A percentile compares a stretch with the other conserved stretches of the same genome.
Evolutionary conservation across 2,329 filamentous ascomycete genomes (phyloP).

Genomic region (Graphiopsis chlorocephala): DNA sequence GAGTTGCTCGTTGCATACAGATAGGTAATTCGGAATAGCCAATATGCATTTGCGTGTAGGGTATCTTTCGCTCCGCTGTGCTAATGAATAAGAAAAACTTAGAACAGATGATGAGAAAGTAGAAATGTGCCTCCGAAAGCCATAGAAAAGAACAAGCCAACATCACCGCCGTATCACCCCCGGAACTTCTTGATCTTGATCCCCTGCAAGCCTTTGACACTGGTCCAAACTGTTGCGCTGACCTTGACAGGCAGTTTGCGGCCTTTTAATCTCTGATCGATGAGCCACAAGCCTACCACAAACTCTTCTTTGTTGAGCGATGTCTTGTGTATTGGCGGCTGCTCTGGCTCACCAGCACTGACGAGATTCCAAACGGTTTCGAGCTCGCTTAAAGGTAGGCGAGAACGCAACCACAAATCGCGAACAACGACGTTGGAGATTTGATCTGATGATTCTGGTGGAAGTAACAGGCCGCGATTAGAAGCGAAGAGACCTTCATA

Average conservation of each 20-base stretch:
- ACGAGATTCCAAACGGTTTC: constrained; percentile 77
- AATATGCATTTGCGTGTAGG: constrained; percentile 6
- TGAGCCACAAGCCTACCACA: constrained; percentile 78
- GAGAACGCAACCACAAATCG: constrained; percentile 72
- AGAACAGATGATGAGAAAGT: not conserved
- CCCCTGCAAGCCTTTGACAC: constrained; percentile 51
- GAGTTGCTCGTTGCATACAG: not conserved
- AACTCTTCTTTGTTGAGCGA: constrained; percentile 67
- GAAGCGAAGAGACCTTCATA: constrained; percentile 86
- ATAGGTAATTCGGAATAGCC: not conserved
- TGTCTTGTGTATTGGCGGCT: constrained; percentile 39
- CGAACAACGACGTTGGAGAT: constrained; percentile 67
- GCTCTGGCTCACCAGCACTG: not conserved
- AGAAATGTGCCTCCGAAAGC: not conserved
- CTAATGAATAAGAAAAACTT: not conserved
- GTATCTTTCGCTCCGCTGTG: constrained; percentile 7
- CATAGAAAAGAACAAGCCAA: not conserved
- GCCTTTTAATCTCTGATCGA: constrained; percentile 77
- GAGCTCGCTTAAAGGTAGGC: constrained; percentile 65
- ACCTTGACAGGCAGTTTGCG: constrained; percentile 72
- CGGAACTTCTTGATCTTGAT: constrained; percentile 30
- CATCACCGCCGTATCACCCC: not conserved
- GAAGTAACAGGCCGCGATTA: constrained; percentile 60
- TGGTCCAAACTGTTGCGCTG: constrained; percentile 72
- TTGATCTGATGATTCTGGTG: constrained; percentile 28